A percentile compares a stretch with the other conserved stretches of the same genome.
These are phyloP conservation scores for Babesia ovata DNA, from an alignment of 169 alveolate genomes.

Conservation along the genomic window DNA sequence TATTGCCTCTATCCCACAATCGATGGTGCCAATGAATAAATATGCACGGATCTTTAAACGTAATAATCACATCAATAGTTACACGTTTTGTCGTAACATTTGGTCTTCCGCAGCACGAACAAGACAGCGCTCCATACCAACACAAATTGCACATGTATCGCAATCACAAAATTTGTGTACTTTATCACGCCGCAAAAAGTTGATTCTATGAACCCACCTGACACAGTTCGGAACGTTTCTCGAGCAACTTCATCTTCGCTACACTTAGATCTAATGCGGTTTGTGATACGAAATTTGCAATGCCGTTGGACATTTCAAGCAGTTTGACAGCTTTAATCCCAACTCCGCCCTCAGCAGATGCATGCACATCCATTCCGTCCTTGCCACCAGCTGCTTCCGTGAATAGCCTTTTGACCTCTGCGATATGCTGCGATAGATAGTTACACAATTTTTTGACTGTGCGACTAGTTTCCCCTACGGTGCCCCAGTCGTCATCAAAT, in stretches of 20 bases:
- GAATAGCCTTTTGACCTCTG: slow-evolving; percentile 18
- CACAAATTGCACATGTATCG: too few relatives aligned
- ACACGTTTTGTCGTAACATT: too few relatives aligned
- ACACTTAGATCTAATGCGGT: slow-evolving; percentile 50
- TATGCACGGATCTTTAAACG: too few relatives aligned
- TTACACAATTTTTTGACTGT: slow-evolving; percentile 18
- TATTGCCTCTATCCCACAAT: too few relatives aligned
- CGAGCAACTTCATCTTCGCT: slow-evolving; percentile 49
- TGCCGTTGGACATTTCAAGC: slow-evolving; percentile 20
- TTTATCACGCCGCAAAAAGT: too few relatives aligned
- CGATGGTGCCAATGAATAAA: too few relatives aligned
- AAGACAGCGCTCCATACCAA: too few relatives aligned
- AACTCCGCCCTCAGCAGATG: background rate
- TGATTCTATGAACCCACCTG: slow-evolving; percentile 33
- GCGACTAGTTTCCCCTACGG: background rate
- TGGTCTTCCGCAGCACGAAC: too few relatives aligned
- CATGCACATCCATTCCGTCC: background rate
- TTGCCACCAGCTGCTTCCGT: background rate
- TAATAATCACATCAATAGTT: too few relatives aligned
- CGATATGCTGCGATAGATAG: slow-evolving; percentile 25
- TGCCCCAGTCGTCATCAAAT: slow-evolving; percentile 35
- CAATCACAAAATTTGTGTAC: too few relatives aligned
- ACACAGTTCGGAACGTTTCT: slow-evolving; percentile 35
- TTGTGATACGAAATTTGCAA: slow-evolving; percentile 34
- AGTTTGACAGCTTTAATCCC: background rate